These are phyloP conservation scores for Phoma sp. DNA, from an alignment of 2,329 filamentous ascomycete species.

Conservation along the genomic window DNA sequence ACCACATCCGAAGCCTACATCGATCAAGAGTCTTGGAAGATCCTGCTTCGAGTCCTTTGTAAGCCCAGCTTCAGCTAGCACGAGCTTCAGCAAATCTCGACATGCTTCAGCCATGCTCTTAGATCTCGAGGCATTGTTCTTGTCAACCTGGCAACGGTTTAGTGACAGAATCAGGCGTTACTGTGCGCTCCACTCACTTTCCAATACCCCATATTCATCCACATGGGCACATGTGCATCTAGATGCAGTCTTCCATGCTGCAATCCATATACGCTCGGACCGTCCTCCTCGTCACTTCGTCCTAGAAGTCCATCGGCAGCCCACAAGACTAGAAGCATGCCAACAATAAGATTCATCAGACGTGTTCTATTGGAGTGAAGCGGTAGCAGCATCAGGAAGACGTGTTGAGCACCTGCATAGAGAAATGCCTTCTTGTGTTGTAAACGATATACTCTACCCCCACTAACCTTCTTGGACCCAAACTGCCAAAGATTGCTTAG, in stretches of 20 bases:
- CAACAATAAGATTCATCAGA: no score
- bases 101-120: conserved; percentile 55
- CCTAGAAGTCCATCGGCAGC: no score
- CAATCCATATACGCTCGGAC: conserved; percentile 53
- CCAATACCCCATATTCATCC: conserved; percentile 71
- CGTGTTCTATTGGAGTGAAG: no score
- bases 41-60: neutral
- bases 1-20: conserved; percentile 66
- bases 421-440: neutral
- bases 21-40: conserved; percentile 49
- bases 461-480: neutral
- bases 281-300: no score
- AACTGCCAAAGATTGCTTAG: neutral
- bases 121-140: neutral
- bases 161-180: neutral
- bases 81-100: conserved; percentile 56
- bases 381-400: no score
- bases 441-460: neutral
- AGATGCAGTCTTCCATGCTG: conserved; percentile 65
- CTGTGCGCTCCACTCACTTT: conserved; percentile 39
- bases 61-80: conserved; percentile 55
- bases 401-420: no score
- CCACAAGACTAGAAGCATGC: no score
- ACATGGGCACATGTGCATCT: conserved; percentile 59
- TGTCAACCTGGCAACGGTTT: neutral